Base-by-base conservation (phyloP, 2,329 filamentous ascomycete species). In the Plectosphaerella sp. region DNA sequence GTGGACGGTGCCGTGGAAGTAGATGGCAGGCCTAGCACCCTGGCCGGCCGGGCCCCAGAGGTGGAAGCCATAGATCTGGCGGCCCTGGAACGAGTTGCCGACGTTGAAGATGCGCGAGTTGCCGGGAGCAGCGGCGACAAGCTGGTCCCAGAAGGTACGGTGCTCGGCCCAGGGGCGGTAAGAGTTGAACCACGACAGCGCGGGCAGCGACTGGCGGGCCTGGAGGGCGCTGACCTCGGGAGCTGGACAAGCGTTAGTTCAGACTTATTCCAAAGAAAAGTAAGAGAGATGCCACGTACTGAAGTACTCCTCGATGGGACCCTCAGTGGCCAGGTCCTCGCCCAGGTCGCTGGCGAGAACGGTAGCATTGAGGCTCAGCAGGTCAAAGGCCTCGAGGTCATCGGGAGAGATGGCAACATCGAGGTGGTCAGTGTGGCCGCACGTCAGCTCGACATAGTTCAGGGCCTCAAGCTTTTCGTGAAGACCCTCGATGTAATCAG, bases 41-140 rank as follows among this genome's bases (percentile, higher is more conserved):
- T 64, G 65, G 10, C 67, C 64, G 3, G 59, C 58, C 52, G 57
- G 63, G 10, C 75, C 76, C 59, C 67, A 77, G 57, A 79, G 67
- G 54, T 77, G 75, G 47, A 79, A 58, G 35, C 82, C 86, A 22
- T 79, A 77, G 53, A 89, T 89, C 55, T 64, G 47, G 33, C 70
- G 64, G 4, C 71, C 72, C 48, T 73, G 58, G 36, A 64, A 62
- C 5, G 73, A 75, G 35, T 61, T 67, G 12, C 76, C 76, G 4
- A 70, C 61, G 18, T 65, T 67, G 16, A 78, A 66, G 24, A 76
- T 65, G 52, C 71, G 67, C 6, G 75, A 66, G 48, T 72, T 69
- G 14, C 51, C 54, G n/a, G 71, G 67, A 57, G 71, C 69, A 4
- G 58, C 50, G 1, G 65, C 59, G 28, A 66, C 63, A 3, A 79